These are phyloP conservation scores for Prunella vulgaris DNA, from an alignment of 257 asterid species.

Conservation along the genomic window DNA sequence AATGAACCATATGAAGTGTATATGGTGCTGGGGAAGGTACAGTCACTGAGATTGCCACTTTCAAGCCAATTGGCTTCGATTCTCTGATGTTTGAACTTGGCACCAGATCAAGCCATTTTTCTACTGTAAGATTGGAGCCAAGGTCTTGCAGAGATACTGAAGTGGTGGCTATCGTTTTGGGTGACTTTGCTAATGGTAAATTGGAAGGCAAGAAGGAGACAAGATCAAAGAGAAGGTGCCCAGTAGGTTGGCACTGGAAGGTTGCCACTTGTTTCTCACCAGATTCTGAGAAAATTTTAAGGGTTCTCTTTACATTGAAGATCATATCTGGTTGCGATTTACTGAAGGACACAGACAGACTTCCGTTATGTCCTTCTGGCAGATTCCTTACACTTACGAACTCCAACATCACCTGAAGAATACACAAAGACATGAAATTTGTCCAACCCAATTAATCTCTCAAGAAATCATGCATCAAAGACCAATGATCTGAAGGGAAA, in stretches of 20 bases:
- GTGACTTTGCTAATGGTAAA: constrained; percentile 36
- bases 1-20: constrained; percentile 49
- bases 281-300: constrained; percentile 62
- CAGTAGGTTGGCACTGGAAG: constrained; percentile 83
- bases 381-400: constrained; percentile 68
- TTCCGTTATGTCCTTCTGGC: constrained; percentile 61
- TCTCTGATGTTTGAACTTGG: constrained; percentile 45
- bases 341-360: constrained; percentile 56
- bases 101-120: constrained; percentile 83
- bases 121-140: constrained; percentile 49
- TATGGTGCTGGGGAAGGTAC: constrained; percentile 58
- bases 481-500: not conserved
- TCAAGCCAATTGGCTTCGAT: constrained; percentile 51
- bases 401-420: constrained; percentile 85
- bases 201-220: constrained; percentile 36
- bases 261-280: constrained; percentile 82
- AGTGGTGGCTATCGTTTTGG: constrained; percentile 52
- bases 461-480: constrained; percentile 5
- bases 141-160: constrained; percentile 57
- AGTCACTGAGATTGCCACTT: constrained; percentile 83
- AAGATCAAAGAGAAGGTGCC: constrained; percentile 63
- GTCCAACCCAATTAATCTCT: not conserved
- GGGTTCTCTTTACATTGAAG: constrained; percentile 74
- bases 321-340: constrained; percentile 78
- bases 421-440: constrained; percentile 15